These are phyloP conservation scores for Trichoderma sp. DNA, from an alignment of 2,329 filamentous ascomycete species.

Conservation along the genomic window DNA sequence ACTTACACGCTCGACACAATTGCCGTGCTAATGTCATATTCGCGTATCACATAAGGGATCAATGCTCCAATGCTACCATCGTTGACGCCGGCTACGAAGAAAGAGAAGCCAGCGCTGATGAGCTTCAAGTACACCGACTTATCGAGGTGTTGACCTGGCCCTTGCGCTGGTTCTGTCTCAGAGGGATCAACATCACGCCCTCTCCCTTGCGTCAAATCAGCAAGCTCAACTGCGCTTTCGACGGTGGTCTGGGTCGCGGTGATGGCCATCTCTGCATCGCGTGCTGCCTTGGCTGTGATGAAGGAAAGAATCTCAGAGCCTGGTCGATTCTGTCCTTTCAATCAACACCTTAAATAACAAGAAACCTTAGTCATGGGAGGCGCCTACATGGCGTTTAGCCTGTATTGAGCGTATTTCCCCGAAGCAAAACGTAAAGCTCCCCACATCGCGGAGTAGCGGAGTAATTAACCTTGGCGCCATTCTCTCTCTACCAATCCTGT, in stretches of 20 bases:
- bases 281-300: background rate
- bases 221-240: background rate
- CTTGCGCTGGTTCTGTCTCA: background rate
- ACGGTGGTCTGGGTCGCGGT: background rate
- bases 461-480: background rate
- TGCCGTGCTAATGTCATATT: conserved; percentile 52
- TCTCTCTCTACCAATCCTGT: too few relatives aligned
- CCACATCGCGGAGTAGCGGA: background rate
- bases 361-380: background rate
- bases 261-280: background rate
- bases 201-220: background rate
- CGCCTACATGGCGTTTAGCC: background rate
- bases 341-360: background rate
- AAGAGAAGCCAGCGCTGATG: conserved; percentile 55
- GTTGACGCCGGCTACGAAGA: conserved; percentile 63
- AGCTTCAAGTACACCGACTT: conserved; percentile 43
- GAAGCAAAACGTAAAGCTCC: background rate
- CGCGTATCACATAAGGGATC: conserved; percentile 59
- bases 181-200: background rate
- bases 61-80: conserved; percentile 62
- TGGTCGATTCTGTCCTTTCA: background rate
- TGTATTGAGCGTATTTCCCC: background rate
- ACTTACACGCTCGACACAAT: conserved; percentile 48
- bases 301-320: background rate
- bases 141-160: conserved; percentile 20